Evolutionary conservation across 2,329 filamentous ascomycete species (phyloP).

Genomic region (Fusarium napiforme): DNA sequence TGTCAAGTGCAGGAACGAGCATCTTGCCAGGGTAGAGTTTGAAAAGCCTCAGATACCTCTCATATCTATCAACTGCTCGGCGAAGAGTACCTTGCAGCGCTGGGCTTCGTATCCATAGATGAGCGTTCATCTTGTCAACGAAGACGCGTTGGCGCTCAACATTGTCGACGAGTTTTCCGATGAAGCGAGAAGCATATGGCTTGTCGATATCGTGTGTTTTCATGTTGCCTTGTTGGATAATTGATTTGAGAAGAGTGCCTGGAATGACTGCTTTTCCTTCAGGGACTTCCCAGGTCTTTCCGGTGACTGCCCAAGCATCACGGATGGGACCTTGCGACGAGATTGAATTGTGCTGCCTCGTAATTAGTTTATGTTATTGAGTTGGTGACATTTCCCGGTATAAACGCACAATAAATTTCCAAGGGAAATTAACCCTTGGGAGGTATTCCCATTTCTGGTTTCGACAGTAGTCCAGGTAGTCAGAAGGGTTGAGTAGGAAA

Average conservation of each 20-base stretch:
- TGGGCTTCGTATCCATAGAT: slow-evolving; percentile 53
- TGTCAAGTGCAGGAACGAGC: slow-evolving; percentile 53
- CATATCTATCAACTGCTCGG: slow-evolving; percentile 52
- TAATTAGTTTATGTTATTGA: neutral
- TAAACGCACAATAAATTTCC: slow-evolving; percentile 23
- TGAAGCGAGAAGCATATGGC: neutral
- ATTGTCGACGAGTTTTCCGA: slow-evolving; percentile 12
- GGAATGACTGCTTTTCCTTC: neutral
- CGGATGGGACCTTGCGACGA: slow-evolving; percentile 25
- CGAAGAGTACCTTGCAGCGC: slow-evolving; percentile 48
- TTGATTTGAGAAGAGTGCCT: slow-evolving; percentile 1
- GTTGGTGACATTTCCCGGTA: neutral
- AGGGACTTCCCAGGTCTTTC: slow-evolving; percentile 2
- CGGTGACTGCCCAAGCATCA: slow-evolving; percentile 11
- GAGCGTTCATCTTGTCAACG: slow-evolving; percentile 52
- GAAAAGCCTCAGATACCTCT: slow-evolving; percentile 51
- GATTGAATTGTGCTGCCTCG: slow-evolving; percentile 24
- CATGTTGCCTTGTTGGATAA: slow-evolving; percentile 10
- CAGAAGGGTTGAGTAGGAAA: slow-evolving; percentile 32
- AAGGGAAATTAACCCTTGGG: slow-evolving; percentile 22
- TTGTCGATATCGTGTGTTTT: neutral
- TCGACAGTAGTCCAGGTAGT: slow-evolving; percentile 22
- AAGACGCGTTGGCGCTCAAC: slow-evolving; percentile 50
- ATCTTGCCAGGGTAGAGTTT: slow-evolving; percentile 49
- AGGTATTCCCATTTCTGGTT: neutral